These are phyloP conservation scores for Fragilaria crotonensis DNA, from an alignment of 108 stramenopile species.

Conservation along the genomic window DNA sequence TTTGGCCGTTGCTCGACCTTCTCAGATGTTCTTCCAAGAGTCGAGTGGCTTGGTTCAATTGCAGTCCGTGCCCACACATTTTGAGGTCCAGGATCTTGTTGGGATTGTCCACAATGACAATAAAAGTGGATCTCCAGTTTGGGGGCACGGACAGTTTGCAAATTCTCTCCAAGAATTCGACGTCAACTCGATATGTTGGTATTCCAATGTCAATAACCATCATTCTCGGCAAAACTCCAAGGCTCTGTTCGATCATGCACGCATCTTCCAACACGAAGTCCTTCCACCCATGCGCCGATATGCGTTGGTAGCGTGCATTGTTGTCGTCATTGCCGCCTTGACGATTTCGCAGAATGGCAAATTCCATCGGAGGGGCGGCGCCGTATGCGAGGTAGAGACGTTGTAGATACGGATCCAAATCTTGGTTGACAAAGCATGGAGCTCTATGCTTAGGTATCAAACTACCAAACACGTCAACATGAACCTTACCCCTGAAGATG, in stretches of 20 bases:
- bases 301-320: conserved; percentile 28
- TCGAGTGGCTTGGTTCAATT: conserved; percentile 5
- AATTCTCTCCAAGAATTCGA: conserved; percentile 27
- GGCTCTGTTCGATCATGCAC: conserved; percentile 2
- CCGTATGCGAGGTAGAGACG: conserved; percentile 28
- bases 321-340: conserved; percentile 21
- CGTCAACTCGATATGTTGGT: conserved; percentile 39
- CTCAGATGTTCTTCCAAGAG: conserved; percentile 16
- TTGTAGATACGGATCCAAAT: conserved; percentile 42
- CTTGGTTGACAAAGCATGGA: conserved; percentile 38
- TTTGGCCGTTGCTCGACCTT: conserved; percentile 4
- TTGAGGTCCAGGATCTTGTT: not conserved
- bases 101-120: conserved; percentile 46
- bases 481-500: conserved; percentile 13
- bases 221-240: conserved; percentile 4
- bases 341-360: conserved; percentile 21
- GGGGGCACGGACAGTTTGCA: conserved; percentile 26
- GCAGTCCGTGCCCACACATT: not conserved
- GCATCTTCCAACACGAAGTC: conserved; percentile 29
- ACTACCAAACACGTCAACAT: conserved; percentile 29
- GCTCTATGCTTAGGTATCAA: conserved; percentile 33
- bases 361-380: conserved; percentile 21
- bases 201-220: conserved; percentile 45
- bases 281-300: conserved; percentile 25
- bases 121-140: conserved; percentile 16